A percentile compares a stretch with the other conserved stretches of the same genome.
Conservation (phyloP, 2,329 filamentous ascomycete species). For the Epichloe coenophiala region DNA sequence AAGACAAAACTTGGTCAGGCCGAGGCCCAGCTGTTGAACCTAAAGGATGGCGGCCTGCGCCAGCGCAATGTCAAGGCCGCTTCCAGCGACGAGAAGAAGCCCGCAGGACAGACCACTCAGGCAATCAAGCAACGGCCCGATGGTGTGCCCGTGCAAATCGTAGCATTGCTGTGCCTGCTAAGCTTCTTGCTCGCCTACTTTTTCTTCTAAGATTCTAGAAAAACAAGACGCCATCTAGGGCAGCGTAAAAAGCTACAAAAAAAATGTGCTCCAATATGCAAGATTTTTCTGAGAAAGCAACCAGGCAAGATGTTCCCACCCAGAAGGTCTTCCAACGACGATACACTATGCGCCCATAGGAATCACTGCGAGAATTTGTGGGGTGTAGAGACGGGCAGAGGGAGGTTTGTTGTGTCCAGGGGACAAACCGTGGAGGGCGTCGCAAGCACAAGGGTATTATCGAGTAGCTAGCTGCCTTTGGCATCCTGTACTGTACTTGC, state of each 20-base stretch:
- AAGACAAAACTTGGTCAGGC: conserved; percentile 63
- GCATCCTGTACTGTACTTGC: conserved; percentile 1
- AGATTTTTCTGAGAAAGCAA: too few species aligned
- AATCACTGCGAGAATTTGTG: too few species aligned
- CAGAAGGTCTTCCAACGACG: too few species aligned
- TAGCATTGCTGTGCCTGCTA: conserved; percentile 69
- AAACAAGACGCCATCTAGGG: neutral
- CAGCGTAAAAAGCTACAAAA: too few species aligned
- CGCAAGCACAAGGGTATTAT: neutral
- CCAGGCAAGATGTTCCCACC: too few species aligned
- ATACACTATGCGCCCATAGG: neutral
- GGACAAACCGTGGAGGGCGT: neutral
- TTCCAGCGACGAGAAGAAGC: conserved; percentile 36
- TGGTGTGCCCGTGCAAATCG: conserved; percentile 77
- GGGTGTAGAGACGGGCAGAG: neutral
- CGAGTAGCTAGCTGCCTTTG: neutral
- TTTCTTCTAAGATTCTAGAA: conserved; percentile 55
- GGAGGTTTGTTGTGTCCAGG: neutral
- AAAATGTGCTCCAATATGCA: too few species aligned
- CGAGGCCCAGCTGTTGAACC: conserved; percentile 54
- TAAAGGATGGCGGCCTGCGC: conserved; percentile 62
- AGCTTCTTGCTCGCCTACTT: conserved; percentile 93
- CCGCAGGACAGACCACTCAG: conserved; percentile 35
- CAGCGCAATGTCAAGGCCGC: conserved; percentile 57
- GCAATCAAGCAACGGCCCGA: conserved; percentile 43